Percentiles rank a stretch among this genome's conserved stretches.
These are phyloP conservation scores for Pythium periplocum DNA, from an alignment of 352 stramenopile genomes.

Conservation along the genomic window DNA sequence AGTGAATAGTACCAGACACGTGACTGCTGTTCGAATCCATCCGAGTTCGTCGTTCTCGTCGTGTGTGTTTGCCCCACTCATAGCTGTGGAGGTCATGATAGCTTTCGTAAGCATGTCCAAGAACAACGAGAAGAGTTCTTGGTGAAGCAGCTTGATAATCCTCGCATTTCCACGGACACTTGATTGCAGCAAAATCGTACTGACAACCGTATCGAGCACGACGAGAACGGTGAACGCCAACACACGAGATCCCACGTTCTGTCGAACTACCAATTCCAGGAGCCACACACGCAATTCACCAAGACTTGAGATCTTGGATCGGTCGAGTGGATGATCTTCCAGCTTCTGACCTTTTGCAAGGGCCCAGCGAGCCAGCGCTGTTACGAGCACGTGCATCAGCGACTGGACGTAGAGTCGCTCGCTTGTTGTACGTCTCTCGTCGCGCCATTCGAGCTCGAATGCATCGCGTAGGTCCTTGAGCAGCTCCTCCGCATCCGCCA, in stretches of 20 bases:
- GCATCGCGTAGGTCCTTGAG: slow-evolving; percentile 26
- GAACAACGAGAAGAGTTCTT: slow-evolving; percentile 32
- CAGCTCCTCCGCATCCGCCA: slow-evolving; percentile 26
- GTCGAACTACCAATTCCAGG: background rate
- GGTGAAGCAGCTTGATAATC: slow-evolving; percentile 11
- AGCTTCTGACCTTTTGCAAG: background rate
- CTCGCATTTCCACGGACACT: background rate
- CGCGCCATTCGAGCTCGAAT: no score
- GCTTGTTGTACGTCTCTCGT: slow-evolving; percentile 10
- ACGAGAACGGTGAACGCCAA: slow-evolving; percentile 1
- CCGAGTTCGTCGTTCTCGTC: no score
- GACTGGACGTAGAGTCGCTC: background rate
- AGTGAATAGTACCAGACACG: no score
- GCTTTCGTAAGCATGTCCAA: slow-evolving; percentile 41
- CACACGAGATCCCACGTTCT: background rate
- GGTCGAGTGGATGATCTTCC: no score
- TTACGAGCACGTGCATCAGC: background rate
- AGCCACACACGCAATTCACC: background rate
- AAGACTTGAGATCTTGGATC: no score
- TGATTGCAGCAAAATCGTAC: background rate
- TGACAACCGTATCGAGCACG: slow-evolving; percentile 11
- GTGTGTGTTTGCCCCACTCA: no score
- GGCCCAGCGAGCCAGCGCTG: background rate
- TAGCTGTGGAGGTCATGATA: no score
- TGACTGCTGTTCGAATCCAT: no score